Evolutionary conservation across 805 yeast genomes (phyloP).

Genomic region (Yamadazyma paraphyllophila): DNA sequence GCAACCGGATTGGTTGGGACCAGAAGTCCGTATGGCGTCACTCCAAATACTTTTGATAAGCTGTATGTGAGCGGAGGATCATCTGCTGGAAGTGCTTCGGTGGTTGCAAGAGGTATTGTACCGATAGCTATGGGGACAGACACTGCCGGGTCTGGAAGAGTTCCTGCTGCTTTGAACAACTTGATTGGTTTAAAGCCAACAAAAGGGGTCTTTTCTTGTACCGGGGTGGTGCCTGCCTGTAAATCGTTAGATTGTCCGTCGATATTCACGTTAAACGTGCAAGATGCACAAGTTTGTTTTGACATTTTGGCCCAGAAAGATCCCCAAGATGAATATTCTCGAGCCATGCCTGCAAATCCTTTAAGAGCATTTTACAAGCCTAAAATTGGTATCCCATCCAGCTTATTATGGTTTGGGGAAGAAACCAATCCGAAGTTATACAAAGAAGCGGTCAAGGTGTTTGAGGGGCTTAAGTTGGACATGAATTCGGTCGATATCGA

Average conservation of each 20-base stretch:
- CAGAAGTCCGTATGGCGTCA: conserved; percentile 91
- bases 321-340: conserved; percentile 72
- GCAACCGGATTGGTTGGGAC: conserved; percentile 97
- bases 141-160: conserved; percentile 98
- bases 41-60: conserved; percentile 73
- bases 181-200: conserved; percentile 92
- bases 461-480: conserved; percentile 33
- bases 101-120: conserved; percentile 84
- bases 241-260: conserved; percentile 92
- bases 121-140: conserved; percentile 93
- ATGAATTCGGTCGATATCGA: conserved; percentile 67
- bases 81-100: conserved; percentile 92
- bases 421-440: conserved; percentile 70
- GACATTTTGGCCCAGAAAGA: conserved; percentile 72
- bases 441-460: conserved; percentile 52
- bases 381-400: conserved; percentile 72
- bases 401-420: conserved; percentile 79
- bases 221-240: conserved; percentile 98
- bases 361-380: conserved; percentile 57
- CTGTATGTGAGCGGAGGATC: conserved; percentile 93
- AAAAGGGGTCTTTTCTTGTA: conserved; percentile 78
- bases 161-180: conserved; percentile 93
- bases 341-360: conserved; percentile 70
- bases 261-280: conserved; percentile 70
- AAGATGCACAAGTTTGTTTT: conserved; percentile 81